A percentile compares a stretch with the other conserved stretches of the same genome.
Evolutionary conservation across 73 alveolate species (phyloP).

Genomic region (Paramecium caudatum): DNA sequence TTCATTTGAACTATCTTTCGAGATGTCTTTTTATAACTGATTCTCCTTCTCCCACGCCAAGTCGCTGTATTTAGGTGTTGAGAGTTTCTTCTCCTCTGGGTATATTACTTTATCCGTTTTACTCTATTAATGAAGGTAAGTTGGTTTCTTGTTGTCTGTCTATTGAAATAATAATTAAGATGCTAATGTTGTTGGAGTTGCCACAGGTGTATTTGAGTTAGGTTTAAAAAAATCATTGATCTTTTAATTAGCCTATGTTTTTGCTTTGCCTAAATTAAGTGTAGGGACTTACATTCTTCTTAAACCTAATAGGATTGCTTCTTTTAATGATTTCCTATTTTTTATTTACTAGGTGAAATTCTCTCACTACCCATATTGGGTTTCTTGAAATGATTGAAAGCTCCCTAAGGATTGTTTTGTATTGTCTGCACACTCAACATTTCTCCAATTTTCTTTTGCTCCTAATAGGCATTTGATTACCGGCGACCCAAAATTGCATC

Average conservation of each 20-base stretch:
- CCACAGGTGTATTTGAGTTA: slow-evolving; percentile 50
- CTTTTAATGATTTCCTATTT: background rate
- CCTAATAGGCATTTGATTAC: slow-evolving; percentile 31
- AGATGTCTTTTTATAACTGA: slow-evolving; percentile 5
- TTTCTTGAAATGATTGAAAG: slow-evolving; percentile 9
- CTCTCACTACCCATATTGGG: slow-evolving; percentile 59
- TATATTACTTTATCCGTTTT: slow-evolving; percentile 3
- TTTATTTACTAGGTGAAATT: slow-evolving; percentile 5
- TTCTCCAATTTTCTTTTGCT: slow-evolving; percentile 7
- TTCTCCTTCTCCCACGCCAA: background rate
- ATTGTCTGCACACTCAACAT: background rate
- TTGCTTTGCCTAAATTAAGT: slow-evolving; percentile 4
- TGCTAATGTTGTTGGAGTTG: slow-evolving; percentile 56
- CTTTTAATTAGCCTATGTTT: background rate
- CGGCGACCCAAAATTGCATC: slow-evolving; percentile 39
- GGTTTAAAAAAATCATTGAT: slow-evolving; percentile 51
- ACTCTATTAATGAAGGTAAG: background rate
- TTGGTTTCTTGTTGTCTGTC: slow-evolving; percentile 56
- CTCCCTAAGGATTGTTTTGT: background rate
- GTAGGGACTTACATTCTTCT: background rate
- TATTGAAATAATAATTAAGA: slow-evolving; percentile 24
- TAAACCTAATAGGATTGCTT: slow-evolving; percentile 5
- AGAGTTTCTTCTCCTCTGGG: slow-evolving; percentile 31
- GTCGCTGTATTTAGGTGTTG: slow-evolving; percentile 60
- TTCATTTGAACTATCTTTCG: slow-evolving; percentile 40